Conservation (phyloP, 202 grass and related monocot species). For the Setaria viridis region DNA sequence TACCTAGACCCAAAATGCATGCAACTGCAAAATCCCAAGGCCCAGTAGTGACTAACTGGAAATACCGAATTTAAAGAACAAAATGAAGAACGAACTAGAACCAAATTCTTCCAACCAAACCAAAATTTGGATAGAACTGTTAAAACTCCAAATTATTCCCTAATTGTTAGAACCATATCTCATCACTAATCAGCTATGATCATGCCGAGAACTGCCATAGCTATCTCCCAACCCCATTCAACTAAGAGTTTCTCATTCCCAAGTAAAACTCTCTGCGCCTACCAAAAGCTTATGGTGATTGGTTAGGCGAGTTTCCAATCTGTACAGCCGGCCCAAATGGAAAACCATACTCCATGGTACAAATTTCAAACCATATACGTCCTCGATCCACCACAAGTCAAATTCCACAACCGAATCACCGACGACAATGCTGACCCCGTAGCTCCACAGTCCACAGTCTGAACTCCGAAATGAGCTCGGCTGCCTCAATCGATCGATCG, state of each 20-base stretch:
- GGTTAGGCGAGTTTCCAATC: neutral
- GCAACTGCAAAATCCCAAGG: neutral
- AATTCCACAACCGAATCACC: neutral
- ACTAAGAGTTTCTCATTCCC: conserved; percentile 1
- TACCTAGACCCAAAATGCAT: neutral
- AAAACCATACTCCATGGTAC: neutral
- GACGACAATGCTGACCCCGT: neutral
- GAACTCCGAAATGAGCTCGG: neutral
- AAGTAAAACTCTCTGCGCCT: neutral
- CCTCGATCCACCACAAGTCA: neutral
- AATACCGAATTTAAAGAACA: neutral
- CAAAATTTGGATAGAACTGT: neutral
- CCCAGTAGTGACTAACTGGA: neutral
- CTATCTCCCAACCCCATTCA: neutral
- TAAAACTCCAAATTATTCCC: neutral
- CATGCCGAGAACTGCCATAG: neutral
- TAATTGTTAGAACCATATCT: neutral
- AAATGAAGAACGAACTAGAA: neutral
- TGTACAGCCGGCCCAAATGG: neutral
- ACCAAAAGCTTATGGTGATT: neutral
- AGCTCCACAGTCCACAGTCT: neutral
- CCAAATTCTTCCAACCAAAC: neutral
- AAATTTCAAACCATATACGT: neutral
- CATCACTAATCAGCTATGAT: neutral
- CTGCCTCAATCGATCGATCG: neutral